Conservation (phyloP, 495 filamentous ascomycete genomes). For the Penicillium lagena region DNA sequence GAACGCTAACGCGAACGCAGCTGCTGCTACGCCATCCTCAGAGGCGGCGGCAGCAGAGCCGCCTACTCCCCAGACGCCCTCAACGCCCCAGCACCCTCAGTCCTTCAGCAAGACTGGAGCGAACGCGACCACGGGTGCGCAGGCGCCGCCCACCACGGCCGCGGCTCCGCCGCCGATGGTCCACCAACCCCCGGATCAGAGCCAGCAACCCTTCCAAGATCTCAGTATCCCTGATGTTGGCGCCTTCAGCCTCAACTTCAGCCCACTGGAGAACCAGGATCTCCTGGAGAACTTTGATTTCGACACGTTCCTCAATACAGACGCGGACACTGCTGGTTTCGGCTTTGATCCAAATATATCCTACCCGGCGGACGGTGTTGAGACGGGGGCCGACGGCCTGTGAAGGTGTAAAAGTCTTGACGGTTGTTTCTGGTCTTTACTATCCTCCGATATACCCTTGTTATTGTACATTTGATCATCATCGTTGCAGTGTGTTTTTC, state of each 20-base stretch:
- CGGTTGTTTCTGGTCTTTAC: slow-evolving; percentile 30
- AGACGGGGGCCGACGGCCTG: slow-evolving; percentile 42
- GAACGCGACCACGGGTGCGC: slow-evolving; percentile 40
- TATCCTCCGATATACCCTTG: slow-evolving; percentile 41
- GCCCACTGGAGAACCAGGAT: slow-evolving; percentile 51
- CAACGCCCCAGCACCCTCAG: slow-evolving; percentile 69
- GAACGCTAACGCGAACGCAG: slow-evolving; percentile 51
- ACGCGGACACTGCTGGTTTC: slow-evolving; percentile 44
- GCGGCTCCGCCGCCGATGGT: slow-evolving; percentile 35
- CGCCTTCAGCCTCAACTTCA: slow-evolving; percentile 55
- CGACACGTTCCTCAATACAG: slow-evolving; percentile 80
- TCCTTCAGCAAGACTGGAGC: slow-evolving; percentile 55
- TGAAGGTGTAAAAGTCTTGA: slow-evolving; percentile 33
- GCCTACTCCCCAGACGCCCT: slow-evolving; percentile 76
- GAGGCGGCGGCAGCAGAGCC: slow-evolving; percentile 63
- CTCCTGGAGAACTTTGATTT: slow-evolving; percentile 95
- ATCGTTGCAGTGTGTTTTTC: slow-evolving; percentile 7
- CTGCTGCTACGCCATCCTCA: slow-evolving; percentile 65
- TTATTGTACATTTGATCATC: slow-evolving; percentile 38
- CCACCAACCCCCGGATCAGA: slow-evolving; percentile 40
- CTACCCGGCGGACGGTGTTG: slow-evolving; percentile 41
- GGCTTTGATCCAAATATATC: slow-evolving; percentile 46
- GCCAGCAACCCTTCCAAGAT: slow-evolving; percentile 30
- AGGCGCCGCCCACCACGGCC: slow-evolving; percentile 34
- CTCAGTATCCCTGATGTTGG: slow-evolving; percentile 35